phyloP scores from a whole-genome alignment of 1,284 basidiomycete genomes.

The Hemileia vastatrix region DNA sequence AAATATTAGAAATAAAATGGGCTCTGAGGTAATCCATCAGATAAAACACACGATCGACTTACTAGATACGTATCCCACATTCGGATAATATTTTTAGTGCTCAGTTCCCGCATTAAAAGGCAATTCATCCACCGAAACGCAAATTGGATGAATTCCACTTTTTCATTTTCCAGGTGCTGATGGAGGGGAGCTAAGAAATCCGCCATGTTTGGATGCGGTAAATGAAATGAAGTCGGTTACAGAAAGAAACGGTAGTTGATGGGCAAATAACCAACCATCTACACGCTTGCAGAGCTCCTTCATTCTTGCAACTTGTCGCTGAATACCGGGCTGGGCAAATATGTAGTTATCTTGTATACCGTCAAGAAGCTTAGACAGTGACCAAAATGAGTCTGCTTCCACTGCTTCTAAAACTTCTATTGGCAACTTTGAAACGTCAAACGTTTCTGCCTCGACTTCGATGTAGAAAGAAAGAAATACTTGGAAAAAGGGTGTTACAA shows the following conservation, averaged over 20 bases:
- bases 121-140: conserved; percentile 99
- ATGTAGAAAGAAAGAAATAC: conserved; percentile 86
- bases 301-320: conserved; percentile 81
- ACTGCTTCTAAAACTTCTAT: conserved; percentile 63
- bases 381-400: conserved; percentile 96
- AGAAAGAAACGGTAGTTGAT: neutral
- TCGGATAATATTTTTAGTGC: conserved; percentile 81
- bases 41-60: conserved; percentile 39
- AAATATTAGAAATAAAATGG: neutral
- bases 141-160: conserved; percentile 97
- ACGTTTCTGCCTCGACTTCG: conserved; percentile 78
- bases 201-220: neutral
- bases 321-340: conserved; percentile 85
- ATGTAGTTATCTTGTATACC: conserved; percentile 98
- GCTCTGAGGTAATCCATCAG: neutral
- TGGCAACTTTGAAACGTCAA: conserved; percentile 68
- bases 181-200: conserved; percentile 60
- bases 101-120: conserved; percentile 88
- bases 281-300: conserved; percentile 81
- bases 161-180: conserved; percentile 71
- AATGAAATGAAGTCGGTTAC: neutral
- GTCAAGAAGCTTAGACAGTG: conserved; percentile 79
- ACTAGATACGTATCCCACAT: conserved; percentile 99
- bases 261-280: conserved; percentile 55
- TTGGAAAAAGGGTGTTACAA: conserved; percentile 88